Base-by-base conservation (phyloP, 306 rosid species). In the Lathyrus aphaca region DNA sequence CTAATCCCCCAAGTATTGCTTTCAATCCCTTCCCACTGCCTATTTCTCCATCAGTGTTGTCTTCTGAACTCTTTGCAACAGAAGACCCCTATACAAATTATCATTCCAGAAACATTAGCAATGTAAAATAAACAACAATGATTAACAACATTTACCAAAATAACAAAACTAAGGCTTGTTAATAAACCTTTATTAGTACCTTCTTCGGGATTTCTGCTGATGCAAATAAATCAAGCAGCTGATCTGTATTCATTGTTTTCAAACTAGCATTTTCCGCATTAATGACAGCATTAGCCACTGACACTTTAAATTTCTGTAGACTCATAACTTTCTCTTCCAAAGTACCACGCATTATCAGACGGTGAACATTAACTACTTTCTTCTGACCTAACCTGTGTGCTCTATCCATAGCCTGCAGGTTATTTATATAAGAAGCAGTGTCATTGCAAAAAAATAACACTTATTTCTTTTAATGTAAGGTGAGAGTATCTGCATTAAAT, bases 211-310 rank as follows among this genome's bases (percentile, higher is more conserved):
- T 68, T 64, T 94, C 96, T 38, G 94, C 96, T 1, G 98, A 81
- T 46, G 92, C 89, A 81, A 94, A 94, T 66, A 90, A 87, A 84
- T 94, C 98, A 45, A 94, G 98, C 82, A 94, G 80, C 78, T 94
- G 98, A 72, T 94, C 97, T 23, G 98, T 94, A 77, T 94, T 94
- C 98, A 94, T 94, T n/a, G 98, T 90, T 71, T 87, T 94, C 97
- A 94, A 75, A 77, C 98, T 94, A 29, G 98, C 85, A 80, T 94
- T 94, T 71, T 94, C 98, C 6, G 97, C 46, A 85, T 94, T 94
- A 66, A 94, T 94, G 79, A 94, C 96, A 74, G 98, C 95, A 78
- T 90, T 88, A 68, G 98, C 98, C 68, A 90, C 90, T 0, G 97
- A 90, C 55, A 88, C 81, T 77, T 94, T 94, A 76, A 94, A 94